Base-by-base conservation (phyloP, 345 rosid species). In the Salix exigua region DNA sequence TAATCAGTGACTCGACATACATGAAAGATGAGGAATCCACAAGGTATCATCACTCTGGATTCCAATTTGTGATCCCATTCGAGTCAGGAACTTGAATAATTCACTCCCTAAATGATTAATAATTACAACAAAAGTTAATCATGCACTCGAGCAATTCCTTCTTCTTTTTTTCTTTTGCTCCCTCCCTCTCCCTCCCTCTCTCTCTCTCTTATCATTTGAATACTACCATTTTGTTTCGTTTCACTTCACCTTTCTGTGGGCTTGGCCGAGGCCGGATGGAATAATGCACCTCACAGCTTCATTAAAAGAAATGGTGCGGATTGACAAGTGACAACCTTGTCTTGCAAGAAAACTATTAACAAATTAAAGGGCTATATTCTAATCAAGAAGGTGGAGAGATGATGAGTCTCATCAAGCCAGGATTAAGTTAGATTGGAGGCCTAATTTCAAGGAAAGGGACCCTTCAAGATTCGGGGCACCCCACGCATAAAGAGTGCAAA, bases 331-430 rank as follows among this genome's bases (percentile, higher is more conserved):
- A n/a, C 68, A 77, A 77, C 40, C 72, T 62, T 73, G 38, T 70
- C 42, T 66, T 48, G 12, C 35, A 78, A 79, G 75, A 85, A 75
- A 67, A 44, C 53, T 38, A 78, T 23, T 62, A 70, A 38, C 48
- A 69, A 58, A 35, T 23, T 31, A 40, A 50, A 79, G 12, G 25
- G 68, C 9, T 5, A 31, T 80, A 51, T 75, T 82, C 12, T 72
- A 78, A 78, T 66, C 10, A 65, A 67, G 80, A 67, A 73, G 80
- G 89, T 81, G 86, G 88, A 77, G 69, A 73, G 83, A 87, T 83
- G 85, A 77, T 84, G 79, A 79, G 84, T 83, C 77, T 82, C 82
- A 75, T 79, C 79, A 83, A 81, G 63, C 26, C 70, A 13, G 75
- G 40, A 79, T 46, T 77, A 63, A 75, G 30, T 73, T 77, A 73